Conservation (phyloP, 176 grass and related monocot species). For the Saccharum officinarum region DNA sequence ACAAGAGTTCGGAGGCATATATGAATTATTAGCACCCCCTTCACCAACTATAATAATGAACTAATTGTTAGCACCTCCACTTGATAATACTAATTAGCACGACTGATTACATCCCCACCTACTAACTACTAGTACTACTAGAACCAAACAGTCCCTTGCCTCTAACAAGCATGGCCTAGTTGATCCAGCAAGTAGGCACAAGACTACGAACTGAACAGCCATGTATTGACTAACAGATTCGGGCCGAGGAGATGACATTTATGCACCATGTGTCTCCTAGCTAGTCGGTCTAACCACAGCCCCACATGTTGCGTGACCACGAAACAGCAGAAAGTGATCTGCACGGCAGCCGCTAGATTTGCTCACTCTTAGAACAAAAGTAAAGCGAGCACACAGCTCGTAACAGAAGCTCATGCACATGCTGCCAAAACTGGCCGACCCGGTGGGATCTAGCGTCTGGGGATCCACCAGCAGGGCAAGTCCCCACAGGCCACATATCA, state of each 20-base stretch:
- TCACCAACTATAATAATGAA: too few species aligned
- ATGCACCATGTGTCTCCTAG: too few species aligned
- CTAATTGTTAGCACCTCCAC: too few species aligned
- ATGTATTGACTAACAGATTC: neutral
- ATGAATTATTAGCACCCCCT: too few species aligned
- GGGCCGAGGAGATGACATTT: neutral
- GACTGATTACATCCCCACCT: too few species aligned
- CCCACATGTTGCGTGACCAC: neutral
- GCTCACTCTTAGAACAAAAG: neutral
- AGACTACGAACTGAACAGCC: neutral
- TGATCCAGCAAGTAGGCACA: neutral
- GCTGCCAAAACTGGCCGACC: conserved; percentile 16
- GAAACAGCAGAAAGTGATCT: neutral
- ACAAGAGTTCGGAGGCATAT: too few species aligned
- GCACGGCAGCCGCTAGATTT: neutral
- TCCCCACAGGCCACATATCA: conserved; percentile 38
- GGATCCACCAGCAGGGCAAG: conserved; percentile 35
- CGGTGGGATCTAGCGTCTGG: neutral
- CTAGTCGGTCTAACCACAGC: neutral
- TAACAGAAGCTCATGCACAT: neutral
- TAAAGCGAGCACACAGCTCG: conserved; percentile 13
- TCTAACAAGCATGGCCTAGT: neutral
- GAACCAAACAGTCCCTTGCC: too few species aligned
- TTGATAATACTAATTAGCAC: too few species aligned
- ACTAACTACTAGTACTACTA: too few species aligned